These are phyloP conservation scores for Chrysanthemum makinoi DNA, from an alignment of 129 eudicot species.

Conservation along the genomic window DNA sequence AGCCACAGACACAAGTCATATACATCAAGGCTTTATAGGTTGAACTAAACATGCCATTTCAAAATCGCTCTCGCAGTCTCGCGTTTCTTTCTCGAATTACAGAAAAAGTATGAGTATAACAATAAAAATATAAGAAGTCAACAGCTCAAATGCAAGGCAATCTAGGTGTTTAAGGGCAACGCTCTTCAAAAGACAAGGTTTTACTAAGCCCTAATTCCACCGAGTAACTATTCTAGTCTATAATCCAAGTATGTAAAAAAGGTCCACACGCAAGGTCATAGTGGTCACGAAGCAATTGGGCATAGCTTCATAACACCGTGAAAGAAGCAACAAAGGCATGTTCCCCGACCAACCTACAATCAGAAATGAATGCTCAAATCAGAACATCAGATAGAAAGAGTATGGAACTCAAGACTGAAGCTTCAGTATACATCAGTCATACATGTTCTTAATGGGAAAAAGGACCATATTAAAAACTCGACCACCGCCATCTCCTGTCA, in stretches of 20 bases:
- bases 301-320: conserved; percentile 29
- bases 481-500: conserved; percentile 30
- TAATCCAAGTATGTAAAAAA: conserved; percentile 7
- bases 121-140: neutral
- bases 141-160: conserved; percentile 1
- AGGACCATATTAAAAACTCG: conserved; percentile 8
- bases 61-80: no score
- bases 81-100: no score
- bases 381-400: conserved; percentile 30
- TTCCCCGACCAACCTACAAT: conserved; percentile 46
- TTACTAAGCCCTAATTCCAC: conserved; percentile 7
- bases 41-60: no score
- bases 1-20: neutral
- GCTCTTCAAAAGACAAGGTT: conserved; percentile 12
- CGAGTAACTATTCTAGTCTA: conserved; percentile 26
- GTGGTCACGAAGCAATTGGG: conserved; percentile 24
- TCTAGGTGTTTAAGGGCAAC: neutral
- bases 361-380: conserved; percentile 41
- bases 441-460: conserved; percentile 21
- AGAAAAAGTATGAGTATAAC: neutral
- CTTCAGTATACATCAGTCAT: conserved; percentile 21
- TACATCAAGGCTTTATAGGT: no score
- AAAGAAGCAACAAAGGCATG: conserved; percentile 32
- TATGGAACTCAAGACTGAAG: conserved; percentile 29
- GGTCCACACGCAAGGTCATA: conserved; percentile 11